These are phyloP conservation scores for Pseudotsuga menziesii DNA, from an alignment of 75 land plant genomes.

Conservation along the genomic window DNA sequence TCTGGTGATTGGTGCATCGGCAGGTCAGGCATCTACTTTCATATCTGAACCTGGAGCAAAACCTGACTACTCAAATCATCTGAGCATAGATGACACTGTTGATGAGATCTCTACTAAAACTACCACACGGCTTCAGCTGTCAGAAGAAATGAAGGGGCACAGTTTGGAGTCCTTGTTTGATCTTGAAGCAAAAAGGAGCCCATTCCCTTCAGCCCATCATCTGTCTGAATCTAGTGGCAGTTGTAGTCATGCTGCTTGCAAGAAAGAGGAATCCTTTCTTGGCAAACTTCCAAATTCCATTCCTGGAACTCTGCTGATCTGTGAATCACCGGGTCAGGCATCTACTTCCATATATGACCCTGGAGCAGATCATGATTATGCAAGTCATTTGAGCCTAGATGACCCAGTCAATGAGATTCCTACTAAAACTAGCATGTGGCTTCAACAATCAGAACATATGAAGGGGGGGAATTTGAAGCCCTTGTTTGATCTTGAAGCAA, in stretches of 20 bases:
- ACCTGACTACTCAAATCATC: neutral
- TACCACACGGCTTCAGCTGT: neutral
- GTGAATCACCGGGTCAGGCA: neutral
- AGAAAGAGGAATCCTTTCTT: neutral
- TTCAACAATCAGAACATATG: neutral
- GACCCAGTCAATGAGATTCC: neutral
- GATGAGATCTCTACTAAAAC: neutral
- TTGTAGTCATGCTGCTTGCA: neutral
- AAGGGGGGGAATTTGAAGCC: neutral
- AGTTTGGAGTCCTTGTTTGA: constrained; percentile 8
- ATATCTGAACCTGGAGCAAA: neutral
- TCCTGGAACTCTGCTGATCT: neutral
- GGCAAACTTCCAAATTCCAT: neutral
- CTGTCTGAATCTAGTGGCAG: neutral
- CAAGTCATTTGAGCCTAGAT: neutral
- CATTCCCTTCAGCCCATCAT: neutral
- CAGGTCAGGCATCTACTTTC: neutral
- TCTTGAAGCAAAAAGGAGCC: neutral
- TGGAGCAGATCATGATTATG: neutral
- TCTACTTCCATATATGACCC: neutral
- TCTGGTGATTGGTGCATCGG: neutral
- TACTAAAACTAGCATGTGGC: neutral
- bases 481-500: neutral
- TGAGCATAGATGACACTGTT: neutral
- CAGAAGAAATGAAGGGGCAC: neutral